A percentile compares a stretch with the other conserved stretches of the same genome.
These are phyloP conservation scores for Themeda triandra DNA, from an alignment of 176 grass and related monocot species.

Conservation along the genomic window DNA sequence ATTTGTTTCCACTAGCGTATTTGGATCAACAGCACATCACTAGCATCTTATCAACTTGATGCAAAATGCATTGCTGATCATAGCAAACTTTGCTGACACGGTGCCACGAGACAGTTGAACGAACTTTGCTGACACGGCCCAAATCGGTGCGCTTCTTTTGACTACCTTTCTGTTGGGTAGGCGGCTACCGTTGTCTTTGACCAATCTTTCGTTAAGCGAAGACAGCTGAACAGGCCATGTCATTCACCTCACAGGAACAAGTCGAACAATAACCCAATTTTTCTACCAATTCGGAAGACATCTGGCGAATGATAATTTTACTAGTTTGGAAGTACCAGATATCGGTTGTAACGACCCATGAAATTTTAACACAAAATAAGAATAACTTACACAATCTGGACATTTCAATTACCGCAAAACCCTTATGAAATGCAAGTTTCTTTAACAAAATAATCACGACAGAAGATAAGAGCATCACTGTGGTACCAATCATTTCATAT, in stretches of 20 bases:
- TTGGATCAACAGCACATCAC: too few species aligned
- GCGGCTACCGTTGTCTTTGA: not conserved
- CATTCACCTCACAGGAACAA: not conserved
- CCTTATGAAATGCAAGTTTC: not conserved
- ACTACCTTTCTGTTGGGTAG: slow-evolving; percentile 13
- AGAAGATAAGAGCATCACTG: not conserved
- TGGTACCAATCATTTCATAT: not conserved
- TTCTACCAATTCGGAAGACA: not conserved
- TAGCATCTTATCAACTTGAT: not conserved
- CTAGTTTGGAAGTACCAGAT: not conserved
- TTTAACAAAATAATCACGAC: not conserved
- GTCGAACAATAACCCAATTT: not conserved
- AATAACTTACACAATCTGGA: not conserved
- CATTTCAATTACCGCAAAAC: not conserved
- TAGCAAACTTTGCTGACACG: not conserved
- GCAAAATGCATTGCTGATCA: not conserved
- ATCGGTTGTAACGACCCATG: not conserved
- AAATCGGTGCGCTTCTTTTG: slow-evolving; percentile 16
- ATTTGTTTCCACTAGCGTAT: too few species aligned
- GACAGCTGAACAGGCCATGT: not conserved
- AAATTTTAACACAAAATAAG: not conserved
- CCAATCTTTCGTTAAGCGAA: not conserved
- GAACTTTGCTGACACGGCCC: not conserved
- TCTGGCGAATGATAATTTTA: not conserved
- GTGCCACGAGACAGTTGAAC: slow-evolving; percentile 8